phyloP scores from a whole-genome alignment of 768 basidiomycete genomes.

The Boletus sp. region DNA sequence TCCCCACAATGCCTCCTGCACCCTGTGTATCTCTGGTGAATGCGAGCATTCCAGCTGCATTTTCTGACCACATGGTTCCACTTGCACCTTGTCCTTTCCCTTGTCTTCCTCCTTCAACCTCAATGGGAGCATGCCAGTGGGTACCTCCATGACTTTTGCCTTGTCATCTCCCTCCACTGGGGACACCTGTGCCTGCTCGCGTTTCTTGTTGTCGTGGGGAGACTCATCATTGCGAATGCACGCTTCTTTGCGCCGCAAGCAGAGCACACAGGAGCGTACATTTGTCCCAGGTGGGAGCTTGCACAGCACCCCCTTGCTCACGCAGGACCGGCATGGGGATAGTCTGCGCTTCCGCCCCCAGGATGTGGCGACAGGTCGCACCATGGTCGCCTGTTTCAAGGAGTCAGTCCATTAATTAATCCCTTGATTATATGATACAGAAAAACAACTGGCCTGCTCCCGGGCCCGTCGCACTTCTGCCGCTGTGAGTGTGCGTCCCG shows the following conservation, averaged over 20 bases:
- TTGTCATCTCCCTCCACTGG: not conserved
- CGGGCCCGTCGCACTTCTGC: not conserved
- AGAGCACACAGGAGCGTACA: too few relatives aligned
- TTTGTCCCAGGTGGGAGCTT: too few relatives aligned
- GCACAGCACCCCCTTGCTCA: not conserved
- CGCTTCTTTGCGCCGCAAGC: not conserved
- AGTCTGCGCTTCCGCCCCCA: not conserved
- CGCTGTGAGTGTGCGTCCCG: not conserved
- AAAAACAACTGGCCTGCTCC: not conserved
- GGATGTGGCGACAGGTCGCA: not conserved
- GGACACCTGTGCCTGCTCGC: not conserved
- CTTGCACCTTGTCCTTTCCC: not conserved
- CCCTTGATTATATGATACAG: not conserved
- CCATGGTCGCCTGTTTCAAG: not conserved
- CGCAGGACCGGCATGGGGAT: not conserved
- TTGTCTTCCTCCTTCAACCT: not conserved
- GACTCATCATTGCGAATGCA: not conserved
- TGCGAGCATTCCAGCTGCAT: not conserved
- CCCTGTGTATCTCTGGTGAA: not conserved
- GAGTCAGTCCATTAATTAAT: not conserved
- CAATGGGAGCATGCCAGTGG: not conserved
- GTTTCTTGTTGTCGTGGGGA: not conserved
- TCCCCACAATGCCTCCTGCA: too few relatives aligned
- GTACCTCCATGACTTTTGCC: not conserved
- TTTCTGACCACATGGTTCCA: too few relatives aligned